Percentiles rank a stretch among this genome's conserved stretches.
Conservation (phyloP, 164 flowering plant species). For the Vitis vinifera region DNA sequence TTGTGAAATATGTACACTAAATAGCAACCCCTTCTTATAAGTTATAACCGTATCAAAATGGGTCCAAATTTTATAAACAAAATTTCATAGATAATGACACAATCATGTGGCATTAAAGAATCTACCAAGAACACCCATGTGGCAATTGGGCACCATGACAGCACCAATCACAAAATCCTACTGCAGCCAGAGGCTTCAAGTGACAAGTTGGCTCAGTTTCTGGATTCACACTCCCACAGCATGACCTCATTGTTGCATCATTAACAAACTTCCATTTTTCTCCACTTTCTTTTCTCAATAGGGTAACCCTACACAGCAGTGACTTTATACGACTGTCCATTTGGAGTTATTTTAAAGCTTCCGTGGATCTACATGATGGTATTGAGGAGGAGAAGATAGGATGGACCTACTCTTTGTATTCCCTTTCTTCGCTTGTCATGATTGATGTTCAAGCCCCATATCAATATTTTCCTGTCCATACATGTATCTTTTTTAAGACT, state of each 20-base stretch:
- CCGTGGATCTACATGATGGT: constrained; percentile 16
- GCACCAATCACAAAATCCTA: not conserved
- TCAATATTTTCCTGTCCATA: too few relatives aligned
- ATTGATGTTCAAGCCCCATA: constrained; percentile 7
- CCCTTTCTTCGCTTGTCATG: constrained; percentile 24
- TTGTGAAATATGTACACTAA: too few relatives aligned
- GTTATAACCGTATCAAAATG: too few relatives aligned
- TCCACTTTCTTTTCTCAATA: not conserved
- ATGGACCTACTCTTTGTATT: constrained; percentile 21
- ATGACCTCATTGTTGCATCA: constrained; percentile 20
- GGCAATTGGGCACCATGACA: not conserved
- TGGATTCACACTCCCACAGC: constrained; percentile 9
- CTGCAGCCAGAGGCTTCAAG: not conserved
- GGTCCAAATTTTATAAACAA: too few relatives aligned
- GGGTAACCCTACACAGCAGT: not conserved
- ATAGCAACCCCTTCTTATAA: too few relatives aligned
- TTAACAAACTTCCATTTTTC: not conserved
- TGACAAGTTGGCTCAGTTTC: not conserved
- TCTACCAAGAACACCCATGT: not conserved
- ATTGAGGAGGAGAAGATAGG: constrained; percentile 9
- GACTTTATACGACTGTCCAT: not conserved
- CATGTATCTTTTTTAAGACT: too few relatives aligned
- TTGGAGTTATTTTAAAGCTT: constrained; percentile 10
- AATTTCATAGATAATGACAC: not conserved
- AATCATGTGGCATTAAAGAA: not conserved